Base-by-base conservation (phyloP, 495 filamentous ascomycete genomes). In the Aspergillus saccharolyticus region DNA sequence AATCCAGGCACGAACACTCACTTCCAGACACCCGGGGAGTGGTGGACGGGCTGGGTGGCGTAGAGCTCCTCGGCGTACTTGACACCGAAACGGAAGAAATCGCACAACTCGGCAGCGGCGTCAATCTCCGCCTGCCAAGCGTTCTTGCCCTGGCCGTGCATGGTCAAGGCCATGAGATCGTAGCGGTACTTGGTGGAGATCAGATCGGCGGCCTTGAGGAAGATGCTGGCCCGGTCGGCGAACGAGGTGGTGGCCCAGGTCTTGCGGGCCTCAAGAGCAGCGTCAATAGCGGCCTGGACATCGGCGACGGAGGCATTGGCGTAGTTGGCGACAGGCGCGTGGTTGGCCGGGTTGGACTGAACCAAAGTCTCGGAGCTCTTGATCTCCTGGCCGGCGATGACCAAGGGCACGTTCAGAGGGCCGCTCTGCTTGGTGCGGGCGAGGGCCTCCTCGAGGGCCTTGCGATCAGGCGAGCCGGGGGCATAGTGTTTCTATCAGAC, bases 101-200 rank as follows among this genome's bases (percentile, higher is more conserved):
- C 92, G 61, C 82, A 85, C 44, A 96, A 74, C 78, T 97, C 92
- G 2, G 93, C 93, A 4, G 93, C 92, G 21, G 93, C 84, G 72
- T 97, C 91, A 62, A 97, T 96, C 81, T 97, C 91, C 18, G 91
- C 91, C 70, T 97, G 91, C 90, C 90, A 96, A 21, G 88, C 89
- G 71, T 96, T 96, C 80, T 97, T 97, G 60, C 91, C 91, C 71
- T 97, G 91, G 28, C 91, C 91, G 20, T 96, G 79, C 81, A 97
- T 96, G 8, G 91, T 97, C 42, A 90, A 82, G 7, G 92, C 91
- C 87, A 96, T 92, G 55, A 97, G 77, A 57, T 94, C 89, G 70
- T 95, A 95, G 63, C 91, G 83, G 75, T 97, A 96, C 72, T 96
- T 96, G 58, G 83, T 85, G 33, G 89, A 77, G 64, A 97, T 85